Evolutionary conservation across 768 basidiomycete genomes (phyloP).

Genomic region (Trametes villosa): DNA sequence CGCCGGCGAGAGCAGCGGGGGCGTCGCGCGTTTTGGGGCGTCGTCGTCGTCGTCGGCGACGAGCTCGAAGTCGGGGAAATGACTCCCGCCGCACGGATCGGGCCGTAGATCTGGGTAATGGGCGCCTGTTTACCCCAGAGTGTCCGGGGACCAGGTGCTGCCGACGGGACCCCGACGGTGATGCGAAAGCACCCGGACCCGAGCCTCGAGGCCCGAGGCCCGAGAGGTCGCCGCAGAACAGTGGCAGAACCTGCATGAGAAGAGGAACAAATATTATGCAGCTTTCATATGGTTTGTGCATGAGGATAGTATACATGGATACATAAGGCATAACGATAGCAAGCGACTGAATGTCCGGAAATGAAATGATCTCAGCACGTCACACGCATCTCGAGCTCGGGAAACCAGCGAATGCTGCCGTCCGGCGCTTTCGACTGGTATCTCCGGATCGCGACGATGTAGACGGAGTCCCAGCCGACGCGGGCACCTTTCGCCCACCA

Average conservation of each 20-base stretch:
- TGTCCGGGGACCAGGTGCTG: too few relatives aligned
- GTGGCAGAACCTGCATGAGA: too few relatives aligned
- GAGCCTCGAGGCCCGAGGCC: too few relatives aligned
- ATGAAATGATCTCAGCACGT: background rate
- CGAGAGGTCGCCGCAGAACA: too few relatives aligned
- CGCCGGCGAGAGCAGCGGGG: background rate
- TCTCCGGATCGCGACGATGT: background rate
- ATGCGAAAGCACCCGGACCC: too few relatives aligned
- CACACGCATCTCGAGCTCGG: constrained; percentile 1
- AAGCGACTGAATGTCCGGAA: too few relatives aligned
- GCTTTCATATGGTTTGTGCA: too few relatives aligned
- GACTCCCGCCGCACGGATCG: background rate
- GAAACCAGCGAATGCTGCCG: constrained; percentile 1
- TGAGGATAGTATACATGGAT: too few relatives aligned
- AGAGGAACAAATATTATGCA: too few relatives aligned
- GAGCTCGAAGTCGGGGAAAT: constrained; percentile 6
- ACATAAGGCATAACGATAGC: too few relatives aligned
- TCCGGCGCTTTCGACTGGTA: background rate
- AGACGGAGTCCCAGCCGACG: background rate
- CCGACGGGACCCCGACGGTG: too few relatives aligned
- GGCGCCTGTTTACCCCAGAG: background rate
- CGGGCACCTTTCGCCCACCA: background rate
- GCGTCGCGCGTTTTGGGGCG: constrained; percentile 7
- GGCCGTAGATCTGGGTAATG: background rate
- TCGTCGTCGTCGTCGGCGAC: constrained; percentile 18